Base-by-base conservation (phyloP, 1,284 basidiomycete genomes). In the Wallemia mellicola region DNA sequence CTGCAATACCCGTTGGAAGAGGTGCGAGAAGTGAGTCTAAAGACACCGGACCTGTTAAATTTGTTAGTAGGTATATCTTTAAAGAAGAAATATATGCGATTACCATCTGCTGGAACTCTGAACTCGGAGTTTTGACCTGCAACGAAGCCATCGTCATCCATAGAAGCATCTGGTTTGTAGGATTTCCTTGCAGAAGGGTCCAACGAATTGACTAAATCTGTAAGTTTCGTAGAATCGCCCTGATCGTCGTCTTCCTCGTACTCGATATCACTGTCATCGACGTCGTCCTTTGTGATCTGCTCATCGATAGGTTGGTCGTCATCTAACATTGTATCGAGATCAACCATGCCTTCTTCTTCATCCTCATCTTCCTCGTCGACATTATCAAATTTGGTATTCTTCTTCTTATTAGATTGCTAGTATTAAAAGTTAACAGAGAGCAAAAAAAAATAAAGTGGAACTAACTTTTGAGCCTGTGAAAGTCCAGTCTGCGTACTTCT, bases 131-230 rank as follows among this genome's bases (percentile, higher is more conserved):
- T 61, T 24, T 59, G 33, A 17, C 54, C 58, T 7, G 48, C 60
- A 11, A 17, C 54, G 3, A 60, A 62, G 27, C 30, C 61, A 22
- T 62, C 61, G 1, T 65, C 63, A 1, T 63, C 57, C 7, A 63
- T 63, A 48, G 61, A 62, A 11, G 60, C 61, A 0, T 76, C 75
- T 69, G 86, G 86, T 11, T 3, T 48, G n/a, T 11, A 5, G 61
- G 86, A 79, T 70, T 92, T 89, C 64, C 76, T 77, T 17, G 76
- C 71, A 1, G 64, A 63, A 0, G 75, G 68, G 61, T 82, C 79
- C 59, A 91, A 78, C n/a, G 70, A 73, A 1, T 79, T 76, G 57
- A 91, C 78, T 64, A 86, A 85, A 5, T 70, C 73, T 62, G 80
- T 78, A 1, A 91, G 77, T 32, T 77, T 75, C 32, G 79, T 76